Base-by-base conservation (phyloP, 352 stramenopile genomes). In the Phytophthora litchii region DNA sequence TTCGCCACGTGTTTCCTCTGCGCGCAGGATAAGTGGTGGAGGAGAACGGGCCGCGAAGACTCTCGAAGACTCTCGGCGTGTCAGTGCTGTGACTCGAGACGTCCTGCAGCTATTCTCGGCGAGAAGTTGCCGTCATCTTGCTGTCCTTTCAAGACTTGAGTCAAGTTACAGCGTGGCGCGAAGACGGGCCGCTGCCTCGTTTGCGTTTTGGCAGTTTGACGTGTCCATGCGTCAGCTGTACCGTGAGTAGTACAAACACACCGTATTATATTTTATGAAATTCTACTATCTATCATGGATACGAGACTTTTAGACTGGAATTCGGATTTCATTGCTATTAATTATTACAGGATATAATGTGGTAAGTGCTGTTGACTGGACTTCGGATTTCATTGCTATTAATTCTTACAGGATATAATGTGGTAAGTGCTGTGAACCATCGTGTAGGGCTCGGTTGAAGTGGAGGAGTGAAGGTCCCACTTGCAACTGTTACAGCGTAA, bases 381-480 rank as follows among this genome's bases (percentile, higher is more conserved):
- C n/a, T n/a, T n/a, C n/a, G n/a, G n/a, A n/a, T n/a, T n/a, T n/a
- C n/a, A n/a, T n/a, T n/a, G n/a, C n/a, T 27, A 27, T 27, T 5
- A 5, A 27, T 27, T 27, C 3, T 27, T 3, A 3, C 3, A 27
- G 23, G 23, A 5, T 27, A 27, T 27, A 3, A 27, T 27, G 3
- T 27, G 23, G 3, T 27, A 27, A 27, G 23, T 27, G 23, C 23
- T 27, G 23, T 27, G 5, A 27, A 27, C 23, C 42, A 35, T 45
- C 58, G 48, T 31, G 34, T 43, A 31, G 40, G 31, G 34, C 49
- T 58, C 27, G 31, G 43, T 67, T 67, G 59, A 67, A 67, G 59
- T 61, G 45, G 14, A 38, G 32, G 61, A 67, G 46, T 64, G 54
- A 54, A 35, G 51, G 63, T 71, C 57, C 42, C 50, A 60, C 23